A percentile compares a stretch with the other conserved stretches of the same genome.
These are phyloP conservation scores for Neocallimastix lanati DNA, from an alignment of 192 early-diverging fungal genomes.

Conservation along the genomic window DNA sequence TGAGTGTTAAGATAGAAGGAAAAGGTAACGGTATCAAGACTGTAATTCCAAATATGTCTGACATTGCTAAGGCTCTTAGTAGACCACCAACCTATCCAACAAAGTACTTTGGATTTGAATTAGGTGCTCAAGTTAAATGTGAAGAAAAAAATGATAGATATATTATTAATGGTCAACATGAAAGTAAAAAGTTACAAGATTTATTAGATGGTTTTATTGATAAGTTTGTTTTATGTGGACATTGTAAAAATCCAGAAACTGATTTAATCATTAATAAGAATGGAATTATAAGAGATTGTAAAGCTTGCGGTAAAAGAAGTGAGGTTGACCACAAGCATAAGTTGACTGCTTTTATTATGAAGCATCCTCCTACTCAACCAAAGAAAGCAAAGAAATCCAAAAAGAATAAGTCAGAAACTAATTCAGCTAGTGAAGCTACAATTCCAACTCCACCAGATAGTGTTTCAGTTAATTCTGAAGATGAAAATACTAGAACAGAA, in stretches of 20 bases:
- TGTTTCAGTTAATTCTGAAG: conserved; percentile 20
- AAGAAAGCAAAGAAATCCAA: conserved; percentile 27
- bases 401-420: conserved; percentile 26
- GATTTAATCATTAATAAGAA: conserved; percentile 53
- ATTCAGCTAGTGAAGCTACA: conserved; percentile 15
- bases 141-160: conserved; percentile 84
- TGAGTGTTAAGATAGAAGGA: conserved; percentile 73
- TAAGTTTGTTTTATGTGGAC: conserved; percentile 80
- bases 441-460: conserved; percentile 18
- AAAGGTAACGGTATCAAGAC: conserved; percentile 99
- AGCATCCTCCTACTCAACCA: conserved; percentile 61
- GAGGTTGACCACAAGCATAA: conserved; percentile 77
- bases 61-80: conserved; percentile 72
- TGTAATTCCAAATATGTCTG: conserved; percentile 88
- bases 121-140: conserved; percentile 79
- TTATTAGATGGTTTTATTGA: conserved; percentile 80
- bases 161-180: conserved; percentile 89
- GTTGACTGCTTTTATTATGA: conserved; percentile 72
- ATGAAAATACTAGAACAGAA: conserved; percentile 36
- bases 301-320: conserved; percentile 73
- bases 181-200: conserved; percentile 66
- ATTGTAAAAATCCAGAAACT: conserved; percentile 94
- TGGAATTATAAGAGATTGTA: conserved; percentile 55
- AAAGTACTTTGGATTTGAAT: conserved; percentile 88
- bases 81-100: conserved; percentile 75